Base-by-base conservation (phyloP, 2,329 filamentous ascomycete species). In the Ascomycota sp. region DNA sequence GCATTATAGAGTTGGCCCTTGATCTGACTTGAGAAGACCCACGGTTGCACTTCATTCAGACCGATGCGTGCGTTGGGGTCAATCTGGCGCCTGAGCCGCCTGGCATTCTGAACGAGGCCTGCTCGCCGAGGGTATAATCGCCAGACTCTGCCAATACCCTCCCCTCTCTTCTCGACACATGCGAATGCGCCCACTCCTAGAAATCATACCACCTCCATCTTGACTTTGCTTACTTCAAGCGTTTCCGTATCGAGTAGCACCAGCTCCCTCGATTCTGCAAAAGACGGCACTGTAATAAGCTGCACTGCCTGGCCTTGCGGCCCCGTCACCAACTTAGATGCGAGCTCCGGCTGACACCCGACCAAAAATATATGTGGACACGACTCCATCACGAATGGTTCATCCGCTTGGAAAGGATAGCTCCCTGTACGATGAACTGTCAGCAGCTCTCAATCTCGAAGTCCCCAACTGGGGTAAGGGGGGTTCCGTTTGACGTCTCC, bases 331-430 rank as follows among this genome's bases (percentile, higher is more conserved):
- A 75, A 50, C 20, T 64, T 68, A 3, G 76, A 85, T 30, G 69
- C 73, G 48, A 91, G 92, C 30, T 62, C 61, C 3, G 81, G 75
- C 50, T 93, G 83, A 41, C 78, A 83, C 11, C 85, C 85, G 1
- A 79, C 76, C 48, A 98, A 81, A 55, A 82, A 95, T 21, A 98
- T 60, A 44, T 98, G 86, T 3, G 89, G 89, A 37, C 81, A 92
- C 12, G 72, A 59, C 37, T 75, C 69, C 43, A 98, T 63, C 26
- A 95, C 76, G 45, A 95, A 91, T 1, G 81, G 83, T 45, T 98
- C 91, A 29, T 82, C 69, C 12, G 89, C 79, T 52, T 95, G 85
- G 53, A 93, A 98, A 0, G 89, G 89, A 46, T 95, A 98, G 45
- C 79, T 85, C 80, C 81, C 81, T 85, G 35, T 2, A 5, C 21